phyloP scores from a whole-genome alignment of 805 yeast species.

The Saccharomycopsis babjevae region DNA sequence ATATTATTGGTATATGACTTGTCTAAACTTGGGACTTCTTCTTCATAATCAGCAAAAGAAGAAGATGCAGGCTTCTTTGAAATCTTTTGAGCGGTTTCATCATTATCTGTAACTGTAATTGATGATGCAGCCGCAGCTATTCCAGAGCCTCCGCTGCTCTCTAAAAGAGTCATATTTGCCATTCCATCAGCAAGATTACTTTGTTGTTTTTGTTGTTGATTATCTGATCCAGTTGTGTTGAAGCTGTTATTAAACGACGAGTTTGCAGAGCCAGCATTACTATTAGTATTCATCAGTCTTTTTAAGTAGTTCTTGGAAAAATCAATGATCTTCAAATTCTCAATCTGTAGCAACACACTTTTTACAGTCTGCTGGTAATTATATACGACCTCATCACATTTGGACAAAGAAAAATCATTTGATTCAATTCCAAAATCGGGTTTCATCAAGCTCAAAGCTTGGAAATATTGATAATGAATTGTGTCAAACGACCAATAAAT shows the following conservation, averaged over 20 bases:
- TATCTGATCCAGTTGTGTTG: background rate
- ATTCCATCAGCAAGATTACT: background rate
- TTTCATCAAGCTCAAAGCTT: conserved; percentile 12
- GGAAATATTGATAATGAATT: conserved; percentile 13
- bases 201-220: background rate
- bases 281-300: background rate
- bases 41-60: background rate
- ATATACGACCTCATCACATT: conserved; percentile 1
- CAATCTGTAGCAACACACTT: background rate
- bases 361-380: background rate
- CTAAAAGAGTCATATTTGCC: background rate
- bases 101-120: background rate
- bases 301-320: conserved; percentile 6
- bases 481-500: conserved; percentile 16
- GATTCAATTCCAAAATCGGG: conserved; percentile 6
- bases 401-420: background rate
- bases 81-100: background rate
- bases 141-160: background rate
- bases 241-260: background rate
- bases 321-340: conserved; percentile 10
- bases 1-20: background rate
- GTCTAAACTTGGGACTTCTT: background rate
- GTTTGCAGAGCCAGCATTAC: background rate
- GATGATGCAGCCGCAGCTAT: background rate
- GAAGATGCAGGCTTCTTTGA: background rate